Conservation (phyloP, 2,329 filamentous ascomycete species). For the Xylaria polymorpha region DNA sequence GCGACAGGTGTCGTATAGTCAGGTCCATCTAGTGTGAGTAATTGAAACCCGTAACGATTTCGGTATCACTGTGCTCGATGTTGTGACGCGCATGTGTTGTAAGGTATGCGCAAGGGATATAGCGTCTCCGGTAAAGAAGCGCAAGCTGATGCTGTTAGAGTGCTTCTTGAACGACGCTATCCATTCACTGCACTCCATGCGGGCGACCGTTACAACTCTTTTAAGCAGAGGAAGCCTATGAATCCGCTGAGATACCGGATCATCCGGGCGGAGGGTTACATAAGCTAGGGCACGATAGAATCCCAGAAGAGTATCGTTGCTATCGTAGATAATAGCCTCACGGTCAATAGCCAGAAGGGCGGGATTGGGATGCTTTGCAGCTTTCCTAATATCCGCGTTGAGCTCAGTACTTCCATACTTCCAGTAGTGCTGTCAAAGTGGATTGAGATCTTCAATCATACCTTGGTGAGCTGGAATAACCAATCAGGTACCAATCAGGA, state of each 20-base stretch:
- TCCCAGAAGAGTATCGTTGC: conserved; percentile 62
- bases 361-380: conserved; percentile 55
- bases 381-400: conserved; percentile 30
- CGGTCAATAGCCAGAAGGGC: conserved; percentile 53
- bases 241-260: background rate
- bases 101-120: conserved; percentile 65
- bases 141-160: conserved; percentile 53
- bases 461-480: conserved; percentile 13
- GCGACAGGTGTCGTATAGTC: conserved; percentile 53
- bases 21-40: conserved; percentile 52
- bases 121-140: conserved; percentile 61
- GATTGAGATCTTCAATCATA: conserved; percentile 38
- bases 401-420: conserved; percentile 47
- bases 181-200: conserved; percentile 61
- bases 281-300: conserved; percentile 66
- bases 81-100: conserved; percentile 52
- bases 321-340: conserved; percentile 58
- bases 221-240: background rate
- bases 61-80: conserved; percentile 56
- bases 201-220: conserved; percentile 52
- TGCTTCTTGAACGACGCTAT: conserved; percentile 52
- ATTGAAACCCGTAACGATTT: conserved; percentile 53
- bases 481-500: conserved; percentile 47
- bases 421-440: conserved; percentile 51
- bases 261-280: conserved; percentile 49